Conservation (phyloP, 495 filamentous ascomycete species). For the Cercophora newfieldiana region DNA sequence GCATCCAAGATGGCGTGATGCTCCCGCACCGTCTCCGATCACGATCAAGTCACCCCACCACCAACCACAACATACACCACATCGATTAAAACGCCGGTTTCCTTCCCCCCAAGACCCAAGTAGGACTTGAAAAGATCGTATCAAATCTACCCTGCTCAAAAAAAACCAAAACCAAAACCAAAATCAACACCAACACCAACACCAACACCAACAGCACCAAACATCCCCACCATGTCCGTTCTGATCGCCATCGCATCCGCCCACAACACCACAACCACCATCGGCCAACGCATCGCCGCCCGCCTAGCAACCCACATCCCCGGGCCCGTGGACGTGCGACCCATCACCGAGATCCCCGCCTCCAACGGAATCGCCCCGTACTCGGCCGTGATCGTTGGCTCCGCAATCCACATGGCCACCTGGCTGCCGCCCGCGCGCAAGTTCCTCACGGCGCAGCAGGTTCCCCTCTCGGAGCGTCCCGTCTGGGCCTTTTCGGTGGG, state of each 20-base stretch:
- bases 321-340: not conserved
- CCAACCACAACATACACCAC: too few relatives aligned
- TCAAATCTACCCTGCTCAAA: too few relatives aligned
- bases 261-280: slow-evolving; percentile 7
- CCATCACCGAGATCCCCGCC: slow-evolving; percentile 2
- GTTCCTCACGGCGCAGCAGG: not conserved
- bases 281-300: slow-evolving; percentile 10
- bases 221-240: too few relatives aligned
- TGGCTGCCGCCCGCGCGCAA: slow-evolving; percentile 8
- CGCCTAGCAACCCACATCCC: slow-evolving; percentile 2
- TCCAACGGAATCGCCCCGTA: not conserved
- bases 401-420: slow-evolving; percentile 6
- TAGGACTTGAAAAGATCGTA: too few relatives aligned
- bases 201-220: too few relatives aligned
- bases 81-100: too few relatives aligned
- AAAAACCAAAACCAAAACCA: too few relatives aligned
- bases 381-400: slow-evolving; percentile 6
- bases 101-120: too few relatives aligned
- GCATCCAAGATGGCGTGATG: too few relatives aligned
- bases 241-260: slow-evolving; percentile 12
- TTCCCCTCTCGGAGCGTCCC: not conserved
- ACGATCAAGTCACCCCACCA: too few relatives aligned
- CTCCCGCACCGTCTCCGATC: too few relatives aligned
- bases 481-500: slow-evolving; percentile 14
- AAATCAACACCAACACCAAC: too few relatives aligned